These are phyloP conservation scores for Saccharomycopsis hybrid DNA, from an alignment of 1,139 yeast genomes.

Conservation along the genomic window DNA sequence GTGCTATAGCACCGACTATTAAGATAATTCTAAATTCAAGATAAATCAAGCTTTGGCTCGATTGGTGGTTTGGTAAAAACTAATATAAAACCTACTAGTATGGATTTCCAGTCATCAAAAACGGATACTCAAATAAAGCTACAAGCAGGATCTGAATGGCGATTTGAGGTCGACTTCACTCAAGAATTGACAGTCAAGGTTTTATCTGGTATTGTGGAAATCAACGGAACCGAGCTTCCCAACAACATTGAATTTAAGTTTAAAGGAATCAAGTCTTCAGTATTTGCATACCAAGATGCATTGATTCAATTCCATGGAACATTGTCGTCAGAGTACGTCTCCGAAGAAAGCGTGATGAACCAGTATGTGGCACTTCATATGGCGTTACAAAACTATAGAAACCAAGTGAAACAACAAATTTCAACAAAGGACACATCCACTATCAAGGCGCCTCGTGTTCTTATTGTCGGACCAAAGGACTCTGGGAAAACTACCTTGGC, in stretches of 20 bases:
- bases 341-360: constrained; percentile 65
- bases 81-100: too few species aligned
- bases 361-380: constrained; percentile 67
- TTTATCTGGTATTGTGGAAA: constrained; percentile 70
- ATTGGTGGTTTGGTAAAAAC: too few species aligned
- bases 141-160: constrained; percentile 63
- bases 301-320: constrained; percentile 39
- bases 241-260: constrained; percentile 56
- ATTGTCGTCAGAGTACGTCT: constrained; percentile 50
- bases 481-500: constrained; percentile 76
- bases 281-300: constrained; percentile 55
- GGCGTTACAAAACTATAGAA: constrained; percentile 62
- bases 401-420: too few species aligned
- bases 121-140: constrained; percentile 2
- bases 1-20: too few species aligned
- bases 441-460: constrained; percentile 71
- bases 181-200: constrained; percentile 52
- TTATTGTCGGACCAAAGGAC: constrained; percentile 65
- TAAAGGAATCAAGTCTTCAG: constrained; percentile 50
- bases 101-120: too few species aligned
- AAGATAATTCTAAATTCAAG: too few species aligned
- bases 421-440: too few species aligned
- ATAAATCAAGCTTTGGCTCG: too few species aligned
- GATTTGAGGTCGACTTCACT: constrained; percentile 66
- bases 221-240: constrained; percentile 90